Conservation (phyloP, 2,329 filamentous ascomycete genomes). For the Apiospora koreana region DNA sequence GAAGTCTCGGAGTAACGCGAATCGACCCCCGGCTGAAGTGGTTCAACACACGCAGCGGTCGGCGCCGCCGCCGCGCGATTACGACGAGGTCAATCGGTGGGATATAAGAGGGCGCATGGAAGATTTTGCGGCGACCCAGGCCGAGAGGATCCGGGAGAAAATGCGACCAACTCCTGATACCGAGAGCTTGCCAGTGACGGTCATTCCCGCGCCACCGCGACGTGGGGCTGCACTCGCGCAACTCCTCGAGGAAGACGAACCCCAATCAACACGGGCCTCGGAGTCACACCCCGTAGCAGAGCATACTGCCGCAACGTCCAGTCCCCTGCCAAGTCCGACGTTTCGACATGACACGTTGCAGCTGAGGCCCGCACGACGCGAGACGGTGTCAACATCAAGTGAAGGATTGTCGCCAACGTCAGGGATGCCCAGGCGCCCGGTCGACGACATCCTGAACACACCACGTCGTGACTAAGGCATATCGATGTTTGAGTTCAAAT, state of each 20-base stretch:
- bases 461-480: neutral
- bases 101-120: slow-evolving; percentile 59
- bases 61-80: slow-evolving; percentile 24
- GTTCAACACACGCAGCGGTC: slow-evolving; percentile 31
- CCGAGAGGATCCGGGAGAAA: slow-evolving; percentile 59
- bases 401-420: neutral
- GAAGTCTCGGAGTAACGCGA: slow-evolving; percentile 23
- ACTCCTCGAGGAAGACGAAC: slow-evolving; percentile 54
- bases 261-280: slow-evolving; percentile 15
- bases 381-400: neutral
- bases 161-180: slow-evolving; percentile 56
- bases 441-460: neutral
- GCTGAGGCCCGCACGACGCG: neutral
- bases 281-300: slow-evolving; percentile 15
- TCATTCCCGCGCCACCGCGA: slow-evolving; percentile 64
- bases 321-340: slow-evolving; percentile 17
- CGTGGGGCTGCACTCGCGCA: slow-evolving; percentile 57
- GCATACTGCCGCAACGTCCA: neutral
- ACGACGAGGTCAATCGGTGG: slow-evolving; percentile 45
- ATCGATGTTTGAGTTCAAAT: slow-evolving; percentile 5
- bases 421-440: neutral
- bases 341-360: slow-evolving; percentile 20
- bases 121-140: slow-evolving; percentile 61
- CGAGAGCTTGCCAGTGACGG: slow-evolving; percentile 56
- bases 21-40: slow-evolving; percentile 33